Evolutionary conservation across 306 rosid genomes (phyloP).

Genomic region (Fagus sylvatica): DNA sequence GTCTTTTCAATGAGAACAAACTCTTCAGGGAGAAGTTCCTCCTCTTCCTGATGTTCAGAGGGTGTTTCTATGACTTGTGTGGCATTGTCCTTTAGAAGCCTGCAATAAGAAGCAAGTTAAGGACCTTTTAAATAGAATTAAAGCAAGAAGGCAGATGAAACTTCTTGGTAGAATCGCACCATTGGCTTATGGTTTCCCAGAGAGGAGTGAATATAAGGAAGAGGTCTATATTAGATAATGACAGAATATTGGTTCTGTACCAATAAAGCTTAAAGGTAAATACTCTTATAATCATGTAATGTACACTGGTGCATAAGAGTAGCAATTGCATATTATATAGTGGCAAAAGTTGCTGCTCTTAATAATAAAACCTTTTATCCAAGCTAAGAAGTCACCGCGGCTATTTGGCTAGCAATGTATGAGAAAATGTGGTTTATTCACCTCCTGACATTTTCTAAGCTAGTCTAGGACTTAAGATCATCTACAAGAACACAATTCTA

Average conservation of each 20-base stretch:
- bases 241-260: neutral
- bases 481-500: neutral
- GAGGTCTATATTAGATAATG: neutral
- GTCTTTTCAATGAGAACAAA: slow-evolving; percentile 85
- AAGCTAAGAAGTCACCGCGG: neutral
- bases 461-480: neutral
- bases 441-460: neutral
- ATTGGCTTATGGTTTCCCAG: slow-evolving; percentile 14
- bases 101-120: slow-evolving; percentile 32
- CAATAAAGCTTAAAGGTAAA: neutral
- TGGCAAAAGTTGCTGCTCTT: neutral
- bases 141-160: slow-evolving; percentile 9
- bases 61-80: slow-evolving; percentile 74
- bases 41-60: slow-evolving; percentile 53
- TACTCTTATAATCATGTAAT: neutral
- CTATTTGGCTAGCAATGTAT: neutral
- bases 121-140: slow-evolving; percentile 15
- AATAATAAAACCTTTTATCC: neutral
- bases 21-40: slow-evolving; percentile 75
- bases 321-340: neutral
- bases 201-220: slow-evolving; percentile 2
- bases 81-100: slow-evolving; percentile 63
- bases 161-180: slow-evolving; percentile 7
- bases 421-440: neutral
- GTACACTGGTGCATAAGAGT: neutral